Percentiles rank a stretch among this genome's conserved stretches.
Evolutionary conservation across 2,329 filamentous ascomycete species (phyloP).

Genomic region (Lasiodiplodia sp.): DNA sequence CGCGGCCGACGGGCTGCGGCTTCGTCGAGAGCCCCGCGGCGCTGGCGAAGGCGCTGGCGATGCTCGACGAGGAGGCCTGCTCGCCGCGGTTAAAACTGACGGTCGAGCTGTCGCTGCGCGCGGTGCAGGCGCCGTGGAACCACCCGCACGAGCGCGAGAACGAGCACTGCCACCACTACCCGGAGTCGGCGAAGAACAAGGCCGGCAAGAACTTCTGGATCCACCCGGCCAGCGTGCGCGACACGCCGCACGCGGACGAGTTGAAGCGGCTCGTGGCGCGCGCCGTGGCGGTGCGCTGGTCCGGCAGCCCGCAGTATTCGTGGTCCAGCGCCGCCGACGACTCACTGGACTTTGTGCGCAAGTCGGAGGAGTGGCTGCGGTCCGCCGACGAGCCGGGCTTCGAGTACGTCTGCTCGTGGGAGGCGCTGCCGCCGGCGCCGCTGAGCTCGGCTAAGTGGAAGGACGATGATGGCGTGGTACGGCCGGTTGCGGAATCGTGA

Average conservation of each 20-base stretch:
- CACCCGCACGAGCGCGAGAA: conserved; percentile 2
- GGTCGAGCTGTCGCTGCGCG: conserved; percentile 19
- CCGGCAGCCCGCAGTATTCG: conserved; percentile 18
- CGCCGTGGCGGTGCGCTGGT: conserved; percentile 8
- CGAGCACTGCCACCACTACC: conserved; percentile 9
- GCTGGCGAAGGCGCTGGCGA: neutral
- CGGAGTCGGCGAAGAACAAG: conserved; percentile 3
- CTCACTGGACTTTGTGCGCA: conserved; percentile 7
- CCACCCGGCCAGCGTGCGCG: conserved; percentile 20
- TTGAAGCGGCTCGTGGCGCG: neutral
- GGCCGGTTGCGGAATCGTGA: neutral
- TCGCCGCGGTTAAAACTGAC: neutral
- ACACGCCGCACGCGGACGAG: conserved; percentile 10
- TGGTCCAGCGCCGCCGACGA: conserved; percentile 19
- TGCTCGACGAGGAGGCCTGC: neutral
- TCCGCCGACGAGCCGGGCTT: neutral
- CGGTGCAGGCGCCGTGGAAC: conserved; percentile 14
- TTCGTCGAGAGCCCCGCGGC: conserved; percentile 8
- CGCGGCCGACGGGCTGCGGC: conserved; percentile 13
- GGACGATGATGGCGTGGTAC: neutral
- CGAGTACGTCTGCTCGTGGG: conserved; percentile 17
- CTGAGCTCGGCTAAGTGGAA: neutral
- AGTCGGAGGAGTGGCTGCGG: conserved; percentile 16
- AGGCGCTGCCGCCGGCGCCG: neutral
- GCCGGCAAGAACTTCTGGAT: conserved; percentile 24